These are phyloP conservation scores for Saxophila tyrrhenica DNA, from an alignment of 495 filamentous ascomycete genomes.

Conservation along the genomic window DNA sequence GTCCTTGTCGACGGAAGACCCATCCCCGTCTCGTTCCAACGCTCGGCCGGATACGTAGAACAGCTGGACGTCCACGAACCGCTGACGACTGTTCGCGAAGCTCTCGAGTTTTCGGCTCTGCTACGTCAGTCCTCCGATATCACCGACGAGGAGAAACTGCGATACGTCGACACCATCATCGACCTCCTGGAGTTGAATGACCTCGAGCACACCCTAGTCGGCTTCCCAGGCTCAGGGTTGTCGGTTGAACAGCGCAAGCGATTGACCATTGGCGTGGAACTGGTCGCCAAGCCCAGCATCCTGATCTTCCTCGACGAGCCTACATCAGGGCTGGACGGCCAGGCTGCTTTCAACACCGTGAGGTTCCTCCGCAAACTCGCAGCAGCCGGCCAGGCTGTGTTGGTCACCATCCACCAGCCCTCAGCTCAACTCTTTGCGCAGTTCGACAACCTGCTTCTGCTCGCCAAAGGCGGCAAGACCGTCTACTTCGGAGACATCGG, in stretches of 20 bases:
- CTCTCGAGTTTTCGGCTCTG: conserved; percentile 48
- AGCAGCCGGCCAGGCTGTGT: conserved; percentile 53
- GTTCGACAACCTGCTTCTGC: conserved; percentile 59
- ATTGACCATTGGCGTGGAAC: conserved; percentile 57
- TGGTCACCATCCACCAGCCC: conserved; percentile 71
- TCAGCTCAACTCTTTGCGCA: conserved; percentile 58
- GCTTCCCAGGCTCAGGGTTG: not conserved
- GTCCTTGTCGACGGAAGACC: conserved; percentile 43
- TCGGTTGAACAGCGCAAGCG: conserved; percentile 36
- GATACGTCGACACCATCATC: conserved; percentile 49
- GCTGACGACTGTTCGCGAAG: conserved; percentile 47
- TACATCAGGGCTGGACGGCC: conserved; percentile 55
- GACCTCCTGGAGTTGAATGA: conserved; percentile 43
- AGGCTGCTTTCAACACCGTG: conserved; percentile 53
- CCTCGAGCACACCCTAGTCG: conserved; percentile 16
- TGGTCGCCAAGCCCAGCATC: conserved; percentile 54
- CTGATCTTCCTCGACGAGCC: conserved; percentile 71
- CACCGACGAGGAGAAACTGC: conserved; percentile 44
- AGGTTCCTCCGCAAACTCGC: conserved; percentile 54
- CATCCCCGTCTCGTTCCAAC: not conserved
- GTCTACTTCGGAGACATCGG: conserved; percentile 62
- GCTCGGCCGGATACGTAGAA: conserved; percentile 42
- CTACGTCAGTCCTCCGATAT: conserved; percentile 43
- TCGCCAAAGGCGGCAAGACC: conserved; percentile 56
- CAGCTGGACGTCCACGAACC: conserved; percentile 49